Evolutionary conservation across 352 stramenopile genomes (phyloP).

Genomic region (Phytophthora litchii): DNA sequence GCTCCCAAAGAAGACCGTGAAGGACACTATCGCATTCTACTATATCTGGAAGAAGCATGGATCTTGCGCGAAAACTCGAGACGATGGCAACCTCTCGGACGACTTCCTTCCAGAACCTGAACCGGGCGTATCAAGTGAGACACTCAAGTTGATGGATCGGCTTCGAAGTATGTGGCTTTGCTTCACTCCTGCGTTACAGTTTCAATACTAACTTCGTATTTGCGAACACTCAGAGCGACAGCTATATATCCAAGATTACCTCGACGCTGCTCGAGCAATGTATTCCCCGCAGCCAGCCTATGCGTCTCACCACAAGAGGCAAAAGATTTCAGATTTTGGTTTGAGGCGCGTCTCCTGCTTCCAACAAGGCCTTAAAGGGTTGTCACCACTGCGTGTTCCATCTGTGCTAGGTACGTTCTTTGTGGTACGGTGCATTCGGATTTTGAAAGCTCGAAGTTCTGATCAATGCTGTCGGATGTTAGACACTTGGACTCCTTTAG

Average conservation of each 20-base stretch:
- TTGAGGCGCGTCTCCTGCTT: slow-evolving; percentile 54
- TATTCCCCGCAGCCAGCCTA: slow-evolving; percentile 44
- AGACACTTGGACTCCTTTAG: slow-evolving; percentile 82
- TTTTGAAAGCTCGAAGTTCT: slow-evolving; percentile 6
- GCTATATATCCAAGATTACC: slow-evolving; percentile 68
- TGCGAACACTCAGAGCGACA: slow-evolving; percentile 56
- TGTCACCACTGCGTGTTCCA: slow-evolving; percentile 51
- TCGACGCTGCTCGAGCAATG: slow-evolving; percentile 61
- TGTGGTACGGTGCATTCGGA: not conserved
- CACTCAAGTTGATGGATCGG: slow-evolving; percentile 61
- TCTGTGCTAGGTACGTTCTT: slow-evolving; percentile 46
- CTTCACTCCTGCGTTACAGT: not conserved
- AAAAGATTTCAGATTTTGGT: slow-evolving; percentile 58
- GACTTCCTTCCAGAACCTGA: slow-evolving; percentile 62
- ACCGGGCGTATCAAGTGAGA: slow-evolving; percentile 58
- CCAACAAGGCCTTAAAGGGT: slow-evolving; percentile 56
- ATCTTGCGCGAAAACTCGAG: slow-evolving; percentile 42
- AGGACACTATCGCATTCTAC: slow-evolving; percentile 80
- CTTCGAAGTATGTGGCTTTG: slow-evolving; percentile 56
- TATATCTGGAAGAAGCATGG: slow-evolving; percentile 90
- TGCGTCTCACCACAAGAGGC: slow-evolving; percentile 52
- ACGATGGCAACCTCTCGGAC: slow-evolving; percentile 44
- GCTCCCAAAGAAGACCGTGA: slow-evolving; percentile 66
- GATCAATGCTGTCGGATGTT: not conserved
- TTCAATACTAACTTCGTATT: not conserved